Evolutionary conservation across 306 rosid genomes (phyloP), one percentile per base, ranked within the genome.

Genomic region (Gynostemma pentaphyllum): DNA sequence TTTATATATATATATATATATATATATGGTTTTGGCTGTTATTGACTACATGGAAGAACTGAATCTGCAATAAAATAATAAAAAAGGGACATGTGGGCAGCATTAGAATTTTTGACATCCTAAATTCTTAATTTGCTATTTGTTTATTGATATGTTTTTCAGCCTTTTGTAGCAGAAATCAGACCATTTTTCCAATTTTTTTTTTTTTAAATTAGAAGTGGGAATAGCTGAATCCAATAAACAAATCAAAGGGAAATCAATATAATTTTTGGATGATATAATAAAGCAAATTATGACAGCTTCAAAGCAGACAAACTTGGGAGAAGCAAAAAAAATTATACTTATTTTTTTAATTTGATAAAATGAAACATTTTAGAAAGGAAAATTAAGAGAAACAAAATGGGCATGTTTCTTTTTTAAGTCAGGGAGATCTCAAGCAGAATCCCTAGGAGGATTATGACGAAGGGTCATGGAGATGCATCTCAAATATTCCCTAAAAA

Each of bases 81-180:
- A 59, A 10, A 59, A 74, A 32, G 23, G 64, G 46, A 64, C 85
- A 81, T 78, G 90, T 82, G 83, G 71, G 74, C 45, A 62, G 76
- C 66, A 65, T 83, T 68, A 74, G 69, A 73, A 67, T 75, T 72
- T n/a, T 74, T 74, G 78, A 71, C 80, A 74, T 82, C 73, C 88
- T 69, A 87, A 81, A 84, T 79, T 79, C 72, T 72, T 75, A 68
- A 71, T 27, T 68, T 67, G 70, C 50, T 37, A 2, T 36, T 47
- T 21, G 1, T 66, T 22, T 44, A n/a, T 51, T 65, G 14, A 2
- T 37, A 44, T 47, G 34, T 65, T 55, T 30, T 16, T 23, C 18
- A 49, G n/a, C 23, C 2, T 3, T 53, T 53, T 53, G n/a, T 14
- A 2, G 21, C 18, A 36, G 6, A 59, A 59, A 59, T 59, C 46